phyloP scores from a whole-genome alignment of 306 rosid species.

The Parietaria judaica region DNA sequence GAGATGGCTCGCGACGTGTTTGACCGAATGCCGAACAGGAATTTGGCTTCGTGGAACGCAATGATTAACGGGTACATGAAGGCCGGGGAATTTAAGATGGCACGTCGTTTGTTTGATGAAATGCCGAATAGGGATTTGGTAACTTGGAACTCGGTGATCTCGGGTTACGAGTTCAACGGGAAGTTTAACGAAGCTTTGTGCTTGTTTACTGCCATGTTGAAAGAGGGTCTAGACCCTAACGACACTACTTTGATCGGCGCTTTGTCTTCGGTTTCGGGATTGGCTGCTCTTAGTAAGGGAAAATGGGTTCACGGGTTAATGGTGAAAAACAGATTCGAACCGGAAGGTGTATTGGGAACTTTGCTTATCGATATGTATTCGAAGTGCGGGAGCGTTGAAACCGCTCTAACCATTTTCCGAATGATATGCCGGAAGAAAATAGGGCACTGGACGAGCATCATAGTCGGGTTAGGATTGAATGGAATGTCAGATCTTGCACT shows the following conservation, averaged over 20 bases:
- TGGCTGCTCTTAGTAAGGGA: constrained; percentile 37
- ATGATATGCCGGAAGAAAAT: constrained; percentile 34
- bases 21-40: constrained; percentile 41
- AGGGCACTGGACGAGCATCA: constrained; percentile 53
- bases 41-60: constrained; percentile 47
- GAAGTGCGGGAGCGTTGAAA: constrained; percentile 47
- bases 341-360: constrained; percentile 48
- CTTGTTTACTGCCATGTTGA: constrained; percentile 31
- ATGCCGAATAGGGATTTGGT: constrained; percentile 34
- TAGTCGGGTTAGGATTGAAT: constrained; percentile 55
- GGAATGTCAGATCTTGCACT: constrained; percentile 46
- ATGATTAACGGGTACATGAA: constrained; percentile 57
- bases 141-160: constrained; percentile 49
- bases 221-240: constrained; percentile 33
- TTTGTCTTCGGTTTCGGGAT: constrained; percentile 44
- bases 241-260: constrained; percentile 35
- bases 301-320: constrained; percentile 45
- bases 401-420: constrained; percentile 31
- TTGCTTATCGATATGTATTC: constrained; percentile 47
- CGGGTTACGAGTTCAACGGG: constrained; percentile 43
- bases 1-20: constrained; percentile 40
- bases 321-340: constrained; percentile 35
- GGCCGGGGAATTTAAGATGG: constrained; percentile 29
- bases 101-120: constrained; percentile 28
- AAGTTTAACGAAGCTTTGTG: constrained; percentile 31